Conservation (phyloP, 495 filamentous ascomycete species). For the Tuber umbilicatum region DNA sequence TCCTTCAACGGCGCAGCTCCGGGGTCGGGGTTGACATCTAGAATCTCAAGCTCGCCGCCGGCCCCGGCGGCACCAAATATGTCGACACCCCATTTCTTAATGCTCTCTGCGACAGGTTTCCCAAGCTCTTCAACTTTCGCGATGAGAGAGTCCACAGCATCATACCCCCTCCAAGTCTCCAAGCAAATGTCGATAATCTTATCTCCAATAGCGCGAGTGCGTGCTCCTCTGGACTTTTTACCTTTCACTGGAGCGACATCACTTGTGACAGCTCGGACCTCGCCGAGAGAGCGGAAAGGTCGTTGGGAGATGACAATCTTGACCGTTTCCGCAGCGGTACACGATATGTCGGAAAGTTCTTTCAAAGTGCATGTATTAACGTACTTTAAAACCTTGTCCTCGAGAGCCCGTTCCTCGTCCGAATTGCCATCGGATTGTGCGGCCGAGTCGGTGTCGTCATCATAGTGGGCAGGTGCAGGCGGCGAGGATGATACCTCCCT, state of each 20-base stretch:
- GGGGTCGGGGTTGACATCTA: conserved; percentile 50
- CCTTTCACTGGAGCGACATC: conserved; percentile 45
- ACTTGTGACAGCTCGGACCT: conserved; percentile 56
- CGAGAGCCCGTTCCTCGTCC: conserved; percentile 45
- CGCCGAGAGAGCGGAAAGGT: conserved; percentile 59
- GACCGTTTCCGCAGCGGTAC: conserved; percentile 60
- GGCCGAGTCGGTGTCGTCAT: conserved; percentile 56
- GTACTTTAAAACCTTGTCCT: conserved; percentile 62
- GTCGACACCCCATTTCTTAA: conserved; percentile 73
- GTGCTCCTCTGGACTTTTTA: conserved; percentile 47
- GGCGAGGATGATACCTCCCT: conserved; percentile 39
- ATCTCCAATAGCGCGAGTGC: conserved; percentile 56
- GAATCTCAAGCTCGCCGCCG: conserved; percentile 61
- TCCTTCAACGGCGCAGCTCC: conserved; percentile 47
- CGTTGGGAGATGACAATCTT: conserved; percentile 59
- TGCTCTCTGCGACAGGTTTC: conserved; percentile 58
- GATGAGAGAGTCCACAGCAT: conserved; percentile 75
- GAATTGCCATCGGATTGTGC: conserved; percentile 45
- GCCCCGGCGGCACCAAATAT: conserved; percentile 55
- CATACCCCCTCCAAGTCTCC: conserved; percentile 62
- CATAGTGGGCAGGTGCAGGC: conserved; percentile 39
- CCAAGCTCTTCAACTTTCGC: conserved; percentile 63
- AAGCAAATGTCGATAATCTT: conserved; percentile 64
- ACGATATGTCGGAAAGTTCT: conserved; percentile 71
- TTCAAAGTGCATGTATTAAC: conserved; percentile 70